Evolutionary conservation across 2,329 filamentous ascomycete species (phyloP).

Genomic region (Fusarium pseudoanthophilum): DNA sequence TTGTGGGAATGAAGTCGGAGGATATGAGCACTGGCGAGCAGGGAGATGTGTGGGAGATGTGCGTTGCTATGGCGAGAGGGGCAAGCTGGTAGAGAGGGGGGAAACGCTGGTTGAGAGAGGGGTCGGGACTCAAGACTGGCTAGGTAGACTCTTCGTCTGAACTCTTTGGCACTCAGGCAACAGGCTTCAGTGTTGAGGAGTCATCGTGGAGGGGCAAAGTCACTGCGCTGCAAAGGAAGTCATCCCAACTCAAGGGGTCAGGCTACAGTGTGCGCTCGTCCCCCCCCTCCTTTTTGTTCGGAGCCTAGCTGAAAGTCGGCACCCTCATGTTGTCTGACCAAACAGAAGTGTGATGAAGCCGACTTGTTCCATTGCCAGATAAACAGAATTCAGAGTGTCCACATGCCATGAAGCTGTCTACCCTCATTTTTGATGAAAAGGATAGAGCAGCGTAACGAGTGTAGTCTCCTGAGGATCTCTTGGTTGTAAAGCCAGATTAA

Average conservation of each 20-base stretch:
- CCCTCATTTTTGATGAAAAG: background rate
- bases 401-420: background rate
- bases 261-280: background rate
- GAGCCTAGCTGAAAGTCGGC: background rate
- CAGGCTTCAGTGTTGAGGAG: background rate
- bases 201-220: background rate
- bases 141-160: background rate
- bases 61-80: background rate
- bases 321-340: fast-evolving
- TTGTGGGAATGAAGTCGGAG: background rate
- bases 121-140: background rate
- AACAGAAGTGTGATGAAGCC: fast-evolving
- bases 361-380: fast-evolving
- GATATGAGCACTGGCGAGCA: background rate
- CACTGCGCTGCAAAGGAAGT: background rate
- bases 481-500: fast-evolving
- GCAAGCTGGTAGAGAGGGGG: background rate
- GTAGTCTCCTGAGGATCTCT: background rate
- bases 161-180: background rate
- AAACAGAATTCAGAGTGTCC: background rate
- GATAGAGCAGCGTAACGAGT: fast-evolving
- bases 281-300: background rate
- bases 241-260: background rate
- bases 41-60: background rate
- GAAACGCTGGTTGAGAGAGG: background rate